Evolutionary conservation across 83 land plant genomes (phyloP).

Genomic region (Larix sibirica): DNA sequence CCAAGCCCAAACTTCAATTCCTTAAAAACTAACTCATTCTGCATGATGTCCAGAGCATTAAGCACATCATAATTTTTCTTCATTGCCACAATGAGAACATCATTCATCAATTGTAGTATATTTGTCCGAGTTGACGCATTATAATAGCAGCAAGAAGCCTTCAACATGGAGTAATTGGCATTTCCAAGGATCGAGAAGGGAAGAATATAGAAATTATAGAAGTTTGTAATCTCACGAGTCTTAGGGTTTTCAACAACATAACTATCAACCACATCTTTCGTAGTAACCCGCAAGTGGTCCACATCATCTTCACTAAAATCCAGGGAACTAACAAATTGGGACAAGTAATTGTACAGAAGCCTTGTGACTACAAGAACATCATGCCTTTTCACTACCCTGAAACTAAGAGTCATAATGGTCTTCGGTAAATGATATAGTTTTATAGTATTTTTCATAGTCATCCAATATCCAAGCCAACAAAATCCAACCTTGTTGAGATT

Average conservation of each 20-base stretch:
- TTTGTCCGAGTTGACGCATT: conserved; percentile 36
- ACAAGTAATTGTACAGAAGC: conserved; percentile 55
- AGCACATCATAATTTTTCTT: conserved; percentile 35
- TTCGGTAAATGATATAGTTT: conserved; percentile 72
- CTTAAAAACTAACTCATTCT: conserved; percentile 61
- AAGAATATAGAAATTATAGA: conserved; percentile 46
- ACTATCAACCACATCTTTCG: conserved; percentile 73
- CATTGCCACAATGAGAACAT: conserved; percentile 60
- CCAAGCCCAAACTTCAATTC: conserved; percentile 53
- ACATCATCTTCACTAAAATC: conserved; percentile 76
- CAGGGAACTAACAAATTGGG: conserved; percentile 67
- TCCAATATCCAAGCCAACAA: conserved; percentile 72
- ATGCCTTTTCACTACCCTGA: conserved; percentile 69
- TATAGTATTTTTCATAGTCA: conserved; percentile 89
- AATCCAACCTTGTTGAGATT: conserved; percentile 90
- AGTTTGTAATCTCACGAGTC: conserved; percentile 72
- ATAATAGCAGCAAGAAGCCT: conserved; percentile 63
- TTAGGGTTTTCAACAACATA: conserved; percentile 75
- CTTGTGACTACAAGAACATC: conserved; percentile 76
- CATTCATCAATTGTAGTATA: conserved; percentile 58
- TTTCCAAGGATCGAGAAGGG: conserved; percentile 48
- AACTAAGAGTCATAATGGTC: conserved; percentile 68
- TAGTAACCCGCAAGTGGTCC: conserved; percentile 76
- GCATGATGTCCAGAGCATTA: conserved; percentile 60
- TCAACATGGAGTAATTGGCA: conserved; percentile 52